Base-by-base conservation (phyloP, 768 basidiomycete species). In the Kwoniella heveanensis region DNA sequence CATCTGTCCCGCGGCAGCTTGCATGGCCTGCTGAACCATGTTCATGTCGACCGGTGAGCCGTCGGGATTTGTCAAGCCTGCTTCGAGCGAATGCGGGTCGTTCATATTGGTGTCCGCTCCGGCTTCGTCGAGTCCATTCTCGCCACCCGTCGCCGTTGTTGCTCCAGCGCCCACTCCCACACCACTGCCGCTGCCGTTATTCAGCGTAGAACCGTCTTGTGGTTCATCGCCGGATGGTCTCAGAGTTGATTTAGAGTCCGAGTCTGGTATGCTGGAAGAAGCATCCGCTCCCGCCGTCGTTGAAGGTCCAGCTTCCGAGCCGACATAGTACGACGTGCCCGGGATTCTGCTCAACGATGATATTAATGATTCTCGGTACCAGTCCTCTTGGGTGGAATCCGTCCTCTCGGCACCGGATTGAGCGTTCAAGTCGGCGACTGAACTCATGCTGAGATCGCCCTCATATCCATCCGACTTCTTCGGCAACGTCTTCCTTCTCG, bases 11-110 rank as follows among this genome's bases (percentile, higher is more conserved):
- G 58, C 61, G 0, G 65, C 32, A 30, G 73, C 70, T 36, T 71
- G 65, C 65, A 73, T 73, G n/a, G 74, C 74, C 54, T 72, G 72
- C 46, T 73, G 72, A 8, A 73, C 72, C 68, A 73, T 72, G 50
- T 71, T 66, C 29, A 73, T 76, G 39, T 76, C 70, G 13, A 73
- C 64, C 4, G 56, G 56, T 48, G 56, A 47, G 8, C 56, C 56
- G 24, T 57, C 56, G 21, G 56, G 36, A 29, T 57, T 57, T 2
- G 39, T 19, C 39, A 57, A n/a, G 19, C 32, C 46, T 3, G 36
- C 9, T 7, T 32, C 59, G 53, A 21, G 30, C 36, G 48, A 8
- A 22, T 6, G 7, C n/a, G 48, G 25, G 17, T 49, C 39, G 39
- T 44, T 44, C 10, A 32, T 32, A 32, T 13, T 32, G 13, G 15